phyloP scores from a whole-genome alignment of 2,329 filamentous ascomycete species.

The Pseudogymnoascus sp. region DNA sequence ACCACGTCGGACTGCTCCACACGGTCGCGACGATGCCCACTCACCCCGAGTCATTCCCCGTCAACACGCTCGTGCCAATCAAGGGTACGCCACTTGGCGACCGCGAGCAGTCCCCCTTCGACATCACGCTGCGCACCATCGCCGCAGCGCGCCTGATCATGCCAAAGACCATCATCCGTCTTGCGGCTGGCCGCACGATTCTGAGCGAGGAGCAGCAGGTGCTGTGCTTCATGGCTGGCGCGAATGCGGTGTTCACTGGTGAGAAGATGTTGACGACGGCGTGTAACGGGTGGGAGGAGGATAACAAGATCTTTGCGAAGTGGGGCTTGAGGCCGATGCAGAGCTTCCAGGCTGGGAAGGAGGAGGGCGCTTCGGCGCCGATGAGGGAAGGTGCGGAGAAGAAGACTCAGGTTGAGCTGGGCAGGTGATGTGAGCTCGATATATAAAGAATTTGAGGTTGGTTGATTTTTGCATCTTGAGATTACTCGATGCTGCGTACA shows the following conservation, averaged over 20 bases:
- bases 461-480: neutral
- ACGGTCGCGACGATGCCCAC: conserved; percentile 72
- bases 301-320: conserved; percentile 71
- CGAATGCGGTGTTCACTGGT: conserved; percentile 90
- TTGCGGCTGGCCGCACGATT: conserved; percentile 76
- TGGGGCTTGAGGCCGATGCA: conserved; percentile 79
- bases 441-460: neutral
- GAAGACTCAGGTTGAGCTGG: neutral
- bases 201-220: conserved; percentile 86
- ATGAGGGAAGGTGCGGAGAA: conserved; percentile 12
- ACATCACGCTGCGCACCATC: conserved; percentile 72
- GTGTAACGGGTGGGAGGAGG: conserved; percentile 86
- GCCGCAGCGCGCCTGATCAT: conserved; percentile 77
- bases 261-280: conserved; percentile 95
- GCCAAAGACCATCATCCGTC: conserved; percentile 76
- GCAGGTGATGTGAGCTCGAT: neutral
- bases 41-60: conserved; percentile 85
- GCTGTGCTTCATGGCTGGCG: conserved; percentile 81
- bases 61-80: conserved; percentile 86
- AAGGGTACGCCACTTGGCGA: conserved; percentile 81
- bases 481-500: neutral
- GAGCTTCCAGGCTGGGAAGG: conserved; percentile 27
- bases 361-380: conserved; percentile 19
- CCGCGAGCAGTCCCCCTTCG: conserved; percentile 63
- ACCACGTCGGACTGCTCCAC: conserved; percentile 76